These are phyloP conservation scores for Aspergillus sp. DNA, from an alignment of 2,329 filamentous ascomycete species.

Conservation along the genomic window DNA sequence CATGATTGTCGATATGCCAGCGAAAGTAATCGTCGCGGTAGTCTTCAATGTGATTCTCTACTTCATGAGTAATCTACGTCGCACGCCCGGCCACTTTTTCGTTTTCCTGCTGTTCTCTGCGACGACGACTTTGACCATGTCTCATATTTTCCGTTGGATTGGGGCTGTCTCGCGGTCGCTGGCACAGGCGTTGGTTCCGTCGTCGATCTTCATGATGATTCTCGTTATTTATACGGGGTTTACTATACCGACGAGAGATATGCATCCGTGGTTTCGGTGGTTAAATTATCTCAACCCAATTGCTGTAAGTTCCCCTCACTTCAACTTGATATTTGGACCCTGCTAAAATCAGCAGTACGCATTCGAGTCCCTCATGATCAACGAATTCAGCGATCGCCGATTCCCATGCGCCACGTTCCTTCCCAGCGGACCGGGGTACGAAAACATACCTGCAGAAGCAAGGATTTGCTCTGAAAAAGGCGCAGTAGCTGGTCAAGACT, in stretches of 20 bases:
- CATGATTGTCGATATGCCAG: conserved; percentile 78
- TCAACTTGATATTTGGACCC: not conserved
- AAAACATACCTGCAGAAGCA: conserved; percentile 27
- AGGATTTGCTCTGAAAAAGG: conserved; percentile 55
- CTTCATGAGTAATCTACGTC: conserved; percentile 76
- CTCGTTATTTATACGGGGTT: conserved; percentile 46
- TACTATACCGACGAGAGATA: conserved; percentile 48
- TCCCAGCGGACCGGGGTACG: conserved; percentile 39
- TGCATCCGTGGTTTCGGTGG: conserved; percentile 77
- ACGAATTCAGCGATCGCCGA: conserved; percentile 64
- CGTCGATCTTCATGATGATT: conserved; percentile 43
- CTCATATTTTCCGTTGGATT: conserved; percentile 76
- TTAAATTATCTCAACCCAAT: conserved; percentile 75
- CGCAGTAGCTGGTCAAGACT: conserved; percentile 46
- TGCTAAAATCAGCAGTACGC: conserved; percentile 46
- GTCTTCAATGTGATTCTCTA: conserved; percentile 75
- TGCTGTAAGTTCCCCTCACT: conserved; percentile 30
- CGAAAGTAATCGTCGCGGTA: conserved; percentile 65
- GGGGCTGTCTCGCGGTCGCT: conserved; percentile 65
- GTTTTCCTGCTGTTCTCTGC: conserved; percentile 76
- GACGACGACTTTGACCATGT: conserved; percentile 67
- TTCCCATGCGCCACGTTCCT: conserved; percentile 48
- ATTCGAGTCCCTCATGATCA: conserved; percentile 76
- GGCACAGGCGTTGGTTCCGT: conserved; percentile 50
- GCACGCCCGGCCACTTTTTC: conserved; percentile 72